Evolutionary conservation across 2,329 filamentous ascomycete species (phyloP).

Genomic region (Neonectria ditissima): DNA sequence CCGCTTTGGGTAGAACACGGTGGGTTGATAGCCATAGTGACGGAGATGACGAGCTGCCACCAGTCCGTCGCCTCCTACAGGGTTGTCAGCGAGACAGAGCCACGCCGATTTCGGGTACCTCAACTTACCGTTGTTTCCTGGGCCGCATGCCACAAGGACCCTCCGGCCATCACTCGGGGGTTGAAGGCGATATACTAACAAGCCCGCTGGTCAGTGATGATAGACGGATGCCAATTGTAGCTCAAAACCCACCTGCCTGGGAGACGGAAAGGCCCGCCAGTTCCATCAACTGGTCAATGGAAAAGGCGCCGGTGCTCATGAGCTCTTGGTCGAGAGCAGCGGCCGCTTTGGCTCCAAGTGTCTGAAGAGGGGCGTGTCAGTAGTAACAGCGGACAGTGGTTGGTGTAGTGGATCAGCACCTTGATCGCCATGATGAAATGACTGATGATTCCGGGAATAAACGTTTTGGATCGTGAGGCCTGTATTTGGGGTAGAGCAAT

Average conservation of each 20-base stretch:
- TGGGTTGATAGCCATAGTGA: slow-evolving; percentile 91
- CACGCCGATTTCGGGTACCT: neutral
- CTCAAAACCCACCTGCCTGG: slow-evolving; percentile 75
- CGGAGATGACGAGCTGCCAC: slow-evolving; percentile 92
- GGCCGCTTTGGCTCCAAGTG: slow-evolving; percentile 87
- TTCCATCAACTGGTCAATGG: slow-evolving; percentile 97
- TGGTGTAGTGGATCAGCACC: slow-evolving; percentile 31
- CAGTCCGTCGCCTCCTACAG: slow-evolving; percentile 86
- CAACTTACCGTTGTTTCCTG: slow-evolving; percentile 75
- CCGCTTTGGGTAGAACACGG: slow-evolving; percentile 92
- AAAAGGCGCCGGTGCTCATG: slow-evolving; percentile 90
- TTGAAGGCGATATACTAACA: slow-evolving; percentile 84
- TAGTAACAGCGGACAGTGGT: neutral
- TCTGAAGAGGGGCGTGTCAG: slow-evolving; percentile 64
- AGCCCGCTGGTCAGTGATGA: slow-evolving; percentile 10
- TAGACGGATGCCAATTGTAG: neutral
- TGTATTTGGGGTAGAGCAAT: neutral
- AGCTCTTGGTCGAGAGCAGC: slow-evolving; percentile 92
- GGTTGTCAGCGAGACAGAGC: slow-evolving; percentile 3
- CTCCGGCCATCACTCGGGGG: slow-evolving; percentile 77
- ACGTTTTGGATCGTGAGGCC: neutral
- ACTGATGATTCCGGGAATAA: slow-evolving; percentile 1
- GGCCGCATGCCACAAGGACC: slow-evolving; percentile 91
- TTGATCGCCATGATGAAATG: slow-evolving; percentile 49
- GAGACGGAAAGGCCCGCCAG: slow-evolving; percentile 92